Evolutionary conservation across 1,284 basidiomycete species (phyloP), one percentile per base, ranked within the genome.

Genomic region (Chiua sp.): DNA sequence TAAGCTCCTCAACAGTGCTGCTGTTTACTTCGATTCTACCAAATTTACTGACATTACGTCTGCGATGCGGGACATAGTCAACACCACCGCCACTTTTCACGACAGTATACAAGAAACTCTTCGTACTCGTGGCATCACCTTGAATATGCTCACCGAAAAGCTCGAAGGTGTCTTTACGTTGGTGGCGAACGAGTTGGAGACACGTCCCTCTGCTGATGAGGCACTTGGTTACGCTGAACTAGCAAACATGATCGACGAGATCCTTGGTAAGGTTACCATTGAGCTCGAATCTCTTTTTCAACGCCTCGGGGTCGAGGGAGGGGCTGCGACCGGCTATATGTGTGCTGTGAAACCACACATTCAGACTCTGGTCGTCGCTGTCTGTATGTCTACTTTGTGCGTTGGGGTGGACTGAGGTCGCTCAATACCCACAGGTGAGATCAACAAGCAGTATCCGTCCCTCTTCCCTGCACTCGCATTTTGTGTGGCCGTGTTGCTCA

Each of bases 381-480:
- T 70, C 3, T 57, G 68, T 70, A 51, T 3, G 68, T 50, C 12
- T 18, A 28, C 1, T 7, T 42, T 39, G 0, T 26, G 4, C 23
- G 0, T 20, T 2, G 10, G 33, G 15, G 22, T n/a, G 20, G 5
- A 6, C 20, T 7, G 16, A 18, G 35, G 15, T 8, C 3, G n/a
- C 18, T 42, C 4, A 57, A 15, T 15, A 8, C 23, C 15, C 15
- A 7, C 11, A 70, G 68, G 59, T 0, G 59, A 67, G 13, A 59
- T 68, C 39, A 64, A 59, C 5, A 57, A 68, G 7, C 57, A 67
- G 23, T 15, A 63, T 35, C 64, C 64, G 4, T 3, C 23, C 5
- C 55, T 68, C 10, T 33, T 68, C 16, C 50, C 56, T 7, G 8
- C 16, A 15, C 28, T 70, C 8, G 18, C 15, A 18, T 64, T 57